Base-by-base conservation (phyloP, 352 stramenopile genomes). In the Pythium dissimile region DNA sequence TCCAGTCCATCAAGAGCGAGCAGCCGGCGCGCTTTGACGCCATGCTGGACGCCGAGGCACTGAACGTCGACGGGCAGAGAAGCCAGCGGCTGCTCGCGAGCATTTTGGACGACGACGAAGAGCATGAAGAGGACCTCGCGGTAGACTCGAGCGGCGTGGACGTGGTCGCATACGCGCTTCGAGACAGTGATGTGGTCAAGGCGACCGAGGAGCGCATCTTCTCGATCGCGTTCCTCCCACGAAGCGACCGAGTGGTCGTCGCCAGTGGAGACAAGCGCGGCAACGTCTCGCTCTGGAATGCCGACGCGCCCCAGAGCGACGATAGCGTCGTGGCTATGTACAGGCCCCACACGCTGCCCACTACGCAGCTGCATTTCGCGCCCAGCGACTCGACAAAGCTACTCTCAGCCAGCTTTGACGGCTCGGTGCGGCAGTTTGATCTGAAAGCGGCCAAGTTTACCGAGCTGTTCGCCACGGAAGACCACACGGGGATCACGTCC, bases 261-360 rank as follows among this genome's bases (percentile, higher is more conserved):
- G 80, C 73, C 0, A 74, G 67, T 45, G 86, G 80, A 28, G 84
- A 95, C 67, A 93, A 90, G 64, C 60, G 78, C 23, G 87, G 86
- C 18, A 71, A 93, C 61, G 27, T 95, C 18, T 61, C 80, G 26
- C 62, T 94, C 3, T 93, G 85, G 85, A 77, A 77, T 0, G 68
- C 72, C 15, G 59, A 65, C 21, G 55, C 55, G 0, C 43, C 23
- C 2, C 64, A 72, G 2, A 54, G 62, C 30, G 51, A 62, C 6
- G 51, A 69, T 20, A 67, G 57, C 21, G 59, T 64, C 16, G 68
- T 95, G 13, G 78, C 71, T 1, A 65, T 86, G 45, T 92, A 89
- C 51, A 71, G 81, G 13, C 83, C 83, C 41, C 84, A 95, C 59
- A 74, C 62, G 15, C 65, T 65, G 18, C 80, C 81, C 0, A 68